phyloP scores from a whole-genome alignment of 805 yeast species.

The Pichia membranifaciens region DNA sequence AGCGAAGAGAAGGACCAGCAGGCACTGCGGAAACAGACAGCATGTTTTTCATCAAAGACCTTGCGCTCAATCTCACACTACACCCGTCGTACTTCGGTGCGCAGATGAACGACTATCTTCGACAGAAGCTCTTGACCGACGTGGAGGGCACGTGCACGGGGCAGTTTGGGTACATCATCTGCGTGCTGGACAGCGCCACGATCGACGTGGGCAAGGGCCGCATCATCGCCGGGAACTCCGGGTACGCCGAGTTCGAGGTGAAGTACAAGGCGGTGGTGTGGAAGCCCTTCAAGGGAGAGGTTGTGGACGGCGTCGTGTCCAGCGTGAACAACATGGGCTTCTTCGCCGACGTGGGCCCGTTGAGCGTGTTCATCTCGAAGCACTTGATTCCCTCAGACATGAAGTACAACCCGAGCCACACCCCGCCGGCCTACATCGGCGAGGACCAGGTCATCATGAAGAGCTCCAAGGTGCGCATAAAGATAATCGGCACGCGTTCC shows the following conservation, averaged over 20 bases:
- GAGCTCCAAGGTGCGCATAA: conserved; percentile 88
- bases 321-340: conserved; percentile 93
- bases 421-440: conserved; percentile 96
- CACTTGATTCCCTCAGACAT: conserved; percentile 93
- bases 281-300: conserved; percentile 98
- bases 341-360: conserved; percentile 96
- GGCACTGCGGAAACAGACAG: background rate
- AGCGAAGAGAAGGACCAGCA: background rate
- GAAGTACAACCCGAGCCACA: conserved; percentile 89
- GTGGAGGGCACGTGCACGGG: conserved; percentile 99
- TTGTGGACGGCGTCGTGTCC: conserved; percentile 93
- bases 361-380: conserved; percentile 89
- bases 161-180: conserved; percentile 94
- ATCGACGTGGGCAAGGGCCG: conserved; percentile 94
- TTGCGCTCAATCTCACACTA: conserved; percentile 83
- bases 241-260: conserved; percentile 94
- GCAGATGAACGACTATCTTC: conserved; percentile 88
- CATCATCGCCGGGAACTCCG: conserved; percentile 77
- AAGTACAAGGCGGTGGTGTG: conserved; percentile 95
- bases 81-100: conserved; percentile 98
- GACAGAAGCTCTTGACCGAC: conserved; percentile 85
- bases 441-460: conserved; percentile 94
- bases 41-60: conserved; percentile 58
- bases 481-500: conserved; percentile 94
- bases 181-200: conserved; percentile 90